These are phyloP conservation scores for Phytopythium montanum DNA, from an alignment of 352 stramenopile species.

Conservation along the genomic window DNA sequence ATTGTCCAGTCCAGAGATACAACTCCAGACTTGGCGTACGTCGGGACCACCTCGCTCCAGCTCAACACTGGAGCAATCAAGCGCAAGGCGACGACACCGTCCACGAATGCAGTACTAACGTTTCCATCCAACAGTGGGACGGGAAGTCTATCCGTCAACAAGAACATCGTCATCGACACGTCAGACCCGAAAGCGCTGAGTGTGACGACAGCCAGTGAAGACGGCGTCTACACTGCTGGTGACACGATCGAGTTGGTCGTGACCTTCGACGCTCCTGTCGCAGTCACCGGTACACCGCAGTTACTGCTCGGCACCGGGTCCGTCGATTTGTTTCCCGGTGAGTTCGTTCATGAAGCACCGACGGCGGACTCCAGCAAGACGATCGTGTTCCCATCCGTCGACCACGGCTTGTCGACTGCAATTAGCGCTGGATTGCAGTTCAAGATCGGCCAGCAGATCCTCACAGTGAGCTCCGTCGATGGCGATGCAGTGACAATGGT, in stretches of 20 bases:
- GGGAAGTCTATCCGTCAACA: constrained; percentile 63
- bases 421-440: constrained; percentile 49
- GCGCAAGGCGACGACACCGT: constrained; percentile 39
- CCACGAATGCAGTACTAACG: constrained; percentile 42
- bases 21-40: constrained; percentile 63
- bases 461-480: constrained; percentile 44
- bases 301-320: constrained; percentile 45
- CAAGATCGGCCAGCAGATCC: constrained; percentile 38
- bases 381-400: constrained; percentile 45
- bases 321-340: constrained; percentile 52
- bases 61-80: constrained; percentile 60
- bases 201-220: constrained; percentile 24
- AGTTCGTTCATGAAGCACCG: constrained; percentile 41
- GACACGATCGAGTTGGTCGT: constrained; percentile 56
- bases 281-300: constrained; percentile 45
- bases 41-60: constrained; percentile 35
- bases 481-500: constrained; percentile 47
- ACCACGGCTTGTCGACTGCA: constrained; percentile 40
- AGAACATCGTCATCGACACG: constrained; percentile 76
- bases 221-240: constrained; percentile 59
- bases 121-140: constrained; percentile 47
- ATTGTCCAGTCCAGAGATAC: constrained; percentile 69
- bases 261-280: constrained; percentile 50
- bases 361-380: constrained; percentile 19
- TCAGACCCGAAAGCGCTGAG: constrained; percentile 37